Percentiles rank a stretch among this genome's conserved stretches.
Evolutionary conservation across 1,284 basidiomycete species (phyloP).

Genomic region (Apiotrichum brassicae): DNA sequence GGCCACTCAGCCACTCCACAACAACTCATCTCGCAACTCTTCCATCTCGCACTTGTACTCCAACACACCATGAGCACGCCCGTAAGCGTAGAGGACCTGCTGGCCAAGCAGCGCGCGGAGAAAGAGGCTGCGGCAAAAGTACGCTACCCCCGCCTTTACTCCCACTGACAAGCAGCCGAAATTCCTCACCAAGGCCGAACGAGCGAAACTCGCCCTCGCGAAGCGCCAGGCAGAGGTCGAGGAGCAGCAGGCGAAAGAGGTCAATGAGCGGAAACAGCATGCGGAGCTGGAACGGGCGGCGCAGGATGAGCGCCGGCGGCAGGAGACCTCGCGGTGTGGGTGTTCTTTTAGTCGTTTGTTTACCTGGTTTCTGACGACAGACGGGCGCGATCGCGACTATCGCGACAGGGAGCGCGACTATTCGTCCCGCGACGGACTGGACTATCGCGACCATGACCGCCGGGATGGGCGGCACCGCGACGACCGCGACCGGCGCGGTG

Average conservation of each 20-base stretch:
- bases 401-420: slow-evolving; percentile 6
- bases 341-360: slow-evolving; percentile 19
- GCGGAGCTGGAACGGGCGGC: slow-evolving; percentile 67
- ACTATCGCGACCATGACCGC: slow-evolving; percentile 11
- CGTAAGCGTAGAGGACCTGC: slow-evolving; percentile 61
- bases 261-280: slow-evolving; percentile 61
- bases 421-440: slow-evolving; percentile 10
- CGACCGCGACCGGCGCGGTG: slow-evolving; percentile 3
- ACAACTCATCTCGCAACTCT: neutral
- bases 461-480: slow-evolving; percentile 14
- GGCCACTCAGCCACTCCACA: neutral
- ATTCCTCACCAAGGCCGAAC: slow-evolving; percentile 80
- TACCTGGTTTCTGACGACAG: slow-evolving; percentile 13
- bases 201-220: slow-evolving; percentile 77
- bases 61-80: slow-evolving; percentile 20
- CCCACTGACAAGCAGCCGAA: slow-evolving; percentile 57
- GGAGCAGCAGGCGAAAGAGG: slow-evolving; percentile 50
- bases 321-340: slow-evolving; percentile 23
- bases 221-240: slow-evolving; percentile 73
- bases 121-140: slow-evolving; percentile 85
- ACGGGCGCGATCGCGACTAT: slow-evolving; percentile 4
- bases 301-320: slow-evolving; percentile 57
- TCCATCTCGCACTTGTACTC: no score
- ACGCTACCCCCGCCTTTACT: slow-evolving; percentile 14
- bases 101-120: slow-evolving; percentile 78